Percentiles rank a stretch among this genome's conserved stretches.
These are phyloP conservation scores for Vigna hirtella DNA, from an alignment of 306 rosid species.

Conservation along the genomic window DNA sequence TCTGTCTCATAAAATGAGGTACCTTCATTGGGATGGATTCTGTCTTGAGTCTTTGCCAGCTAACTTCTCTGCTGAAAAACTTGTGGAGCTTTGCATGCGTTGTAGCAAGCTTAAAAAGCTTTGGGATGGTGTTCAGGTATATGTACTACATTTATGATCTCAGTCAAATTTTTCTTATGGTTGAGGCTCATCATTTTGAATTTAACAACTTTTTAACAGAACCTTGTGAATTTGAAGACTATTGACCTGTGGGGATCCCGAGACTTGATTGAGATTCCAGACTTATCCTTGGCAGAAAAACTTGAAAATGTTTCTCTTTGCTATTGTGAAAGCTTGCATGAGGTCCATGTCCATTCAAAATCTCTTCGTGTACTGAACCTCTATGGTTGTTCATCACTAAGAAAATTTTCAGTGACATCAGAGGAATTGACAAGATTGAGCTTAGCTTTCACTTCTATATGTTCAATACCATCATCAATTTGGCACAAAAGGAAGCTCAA, in stretches of 20 bases:
- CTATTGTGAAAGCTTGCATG: not conserved
- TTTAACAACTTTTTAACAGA: not conserved
- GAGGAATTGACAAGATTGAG: not conserved
- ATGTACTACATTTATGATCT: too few relatives aligned
- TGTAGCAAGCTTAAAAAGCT: constrained; percentile 1
- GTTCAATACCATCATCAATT: constrained; percentile 3
- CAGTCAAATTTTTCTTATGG: not conserved
- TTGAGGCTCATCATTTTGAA: not conserved
- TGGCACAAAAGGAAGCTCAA: not conserved
- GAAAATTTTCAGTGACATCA: constrained; percentile 11
- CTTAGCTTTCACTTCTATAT: not conserved
- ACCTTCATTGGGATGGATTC: not conserved
- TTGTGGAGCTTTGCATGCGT: constrained; percentile 4
- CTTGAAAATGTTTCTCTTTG: not conserved
- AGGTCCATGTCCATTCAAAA: constrained; percentile 13
- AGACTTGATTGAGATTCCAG: constrained; percentile 25
- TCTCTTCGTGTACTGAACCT: not conserved
- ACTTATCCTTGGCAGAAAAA: constrained; percentile 30
- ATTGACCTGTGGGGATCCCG: constrained; percentile 10
- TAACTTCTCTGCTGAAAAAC: constrained; percentile 28
- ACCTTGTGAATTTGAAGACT: not conserved
- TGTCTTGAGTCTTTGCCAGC: constrained; percentile 4
- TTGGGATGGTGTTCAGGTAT: constrained; percentile 10
- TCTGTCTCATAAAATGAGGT: not conserved
- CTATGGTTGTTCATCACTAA: not conserved